These are phyloP conservation scores for Ceratobasidium sp. DNA, from an alignment of 1,284 basidiomycete species.

Conservation along the genomic window DNA sequence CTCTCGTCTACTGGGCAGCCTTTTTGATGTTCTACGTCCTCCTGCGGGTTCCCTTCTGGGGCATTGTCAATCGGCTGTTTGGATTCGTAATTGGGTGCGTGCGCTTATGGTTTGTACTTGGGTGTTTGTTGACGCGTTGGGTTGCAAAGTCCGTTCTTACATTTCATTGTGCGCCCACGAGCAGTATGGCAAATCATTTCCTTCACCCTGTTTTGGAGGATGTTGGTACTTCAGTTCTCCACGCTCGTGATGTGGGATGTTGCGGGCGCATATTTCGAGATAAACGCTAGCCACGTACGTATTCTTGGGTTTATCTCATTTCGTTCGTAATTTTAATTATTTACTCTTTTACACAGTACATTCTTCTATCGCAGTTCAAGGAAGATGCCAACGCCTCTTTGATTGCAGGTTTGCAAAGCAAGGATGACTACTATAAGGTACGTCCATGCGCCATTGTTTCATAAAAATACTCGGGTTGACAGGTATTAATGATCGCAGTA, in stretches of 20 bases:
- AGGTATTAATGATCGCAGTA: not conserved
- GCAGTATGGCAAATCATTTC: slow-evolving; percentile 29
- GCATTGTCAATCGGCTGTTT: not conserved
- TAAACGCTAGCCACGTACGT: slow-evolving; percentile 35
- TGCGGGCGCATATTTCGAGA: slow-evolving; percentile 35
- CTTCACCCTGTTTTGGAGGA: slow-evolving; percentile 14
- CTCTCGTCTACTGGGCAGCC: slow-evolving; percentile 1
- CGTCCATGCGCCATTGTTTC: not conserved
- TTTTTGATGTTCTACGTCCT: slow-evolving; percentile 9
- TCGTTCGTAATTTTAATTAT: not conserved
- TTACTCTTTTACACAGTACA: slow-evolving; percentile 5
- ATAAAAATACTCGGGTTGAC: not conserved
- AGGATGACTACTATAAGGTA: slow-evolving; percentile 35
- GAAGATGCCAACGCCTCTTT: slow-evolving; percentile 34
- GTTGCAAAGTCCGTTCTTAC: slow-evolving; percentile 35
- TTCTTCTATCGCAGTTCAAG: slow-evolving; percentile 36
- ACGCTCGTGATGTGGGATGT: slow-evolving; percentile 31
- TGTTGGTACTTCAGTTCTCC: slow-evolving; percentile 25
- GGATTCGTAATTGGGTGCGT: slow-evolving; percentile 25
- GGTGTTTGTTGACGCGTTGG: no score
- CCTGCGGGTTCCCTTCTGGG: slow-evolving; percentile 3
- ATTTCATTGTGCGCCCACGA: slow-evolving; percentile 18
- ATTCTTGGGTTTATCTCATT: not conserved
- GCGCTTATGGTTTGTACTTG: not conserved
- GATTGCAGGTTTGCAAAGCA: slow-evolving; percentile 33